Conservation (phyloP, 2,329 filamentous ascomycete genomes). For the Pseudocercospora macadamiae region DNA sequence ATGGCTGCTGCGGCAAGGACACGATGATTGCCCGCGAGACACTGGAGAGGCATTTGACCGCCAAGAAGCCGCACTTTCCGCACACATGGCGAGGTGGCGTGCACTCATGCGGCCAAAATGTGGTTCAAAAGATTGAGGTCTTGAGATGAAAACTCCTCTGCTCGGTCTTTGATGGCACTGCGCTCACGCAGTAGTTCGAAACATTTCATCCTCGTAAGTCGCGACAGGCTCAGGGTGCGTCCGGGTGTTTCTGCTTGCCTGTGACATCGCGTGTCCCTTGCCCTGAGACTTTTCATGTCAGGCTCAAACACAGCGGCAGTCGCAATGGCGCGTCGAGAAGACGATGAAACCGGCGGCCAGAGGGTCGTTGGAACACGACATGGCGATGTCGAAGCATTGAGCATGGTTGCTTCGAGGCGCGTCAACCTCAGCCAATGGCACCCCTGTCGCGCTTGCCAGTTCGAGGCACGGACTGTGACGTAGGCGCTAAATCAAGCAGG, state of each 20-base stretch:
- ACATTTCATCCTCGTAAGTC: too few relatives aligned
- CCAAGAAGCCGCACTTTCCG: too few relatives aligned
- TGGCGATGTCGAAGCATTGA: neutral
- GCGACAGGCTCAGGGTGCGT: neutral
- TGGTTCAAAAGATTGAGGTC: too few relatives aligned
- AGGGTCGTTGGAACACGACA: neutral
- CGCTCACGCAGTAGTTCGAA: too few relatives aligned
- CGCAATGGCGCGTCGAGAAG: neutral
- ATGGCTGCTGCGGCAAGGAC: too few relatives aligned
- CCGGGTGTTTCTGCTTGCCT: neutral
- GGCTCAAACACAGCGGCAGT: neutral
- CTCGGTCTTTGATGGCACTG: too few relatives aligned
- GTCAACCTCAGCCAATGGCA: conserved; percentile 1
- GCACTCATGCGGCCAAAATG: too few relatives aligned
- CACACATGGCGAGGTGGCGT: too few relatives aligned
- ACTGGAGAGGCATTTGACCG: too few relatives aligned
- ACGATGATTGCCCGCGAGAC: too few relatives aligned
- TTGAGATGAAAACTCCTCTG: too few relatives aligned
- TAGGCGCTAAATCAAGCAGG: conserved; percentile 4
- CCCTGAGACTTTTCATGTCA: neutral
- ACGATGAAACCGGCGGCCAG: neutral
- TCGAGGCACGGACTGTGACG: conserved; percentile 3
- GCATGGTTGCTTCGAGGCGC: neutral
- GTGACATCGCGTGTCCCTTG: neutral
- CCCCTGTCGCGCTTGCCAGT: conserved; percentile 5